Base-by-base conservation (phyloP, 139 green algal genomes). In the Microglena sp. region DNA sequence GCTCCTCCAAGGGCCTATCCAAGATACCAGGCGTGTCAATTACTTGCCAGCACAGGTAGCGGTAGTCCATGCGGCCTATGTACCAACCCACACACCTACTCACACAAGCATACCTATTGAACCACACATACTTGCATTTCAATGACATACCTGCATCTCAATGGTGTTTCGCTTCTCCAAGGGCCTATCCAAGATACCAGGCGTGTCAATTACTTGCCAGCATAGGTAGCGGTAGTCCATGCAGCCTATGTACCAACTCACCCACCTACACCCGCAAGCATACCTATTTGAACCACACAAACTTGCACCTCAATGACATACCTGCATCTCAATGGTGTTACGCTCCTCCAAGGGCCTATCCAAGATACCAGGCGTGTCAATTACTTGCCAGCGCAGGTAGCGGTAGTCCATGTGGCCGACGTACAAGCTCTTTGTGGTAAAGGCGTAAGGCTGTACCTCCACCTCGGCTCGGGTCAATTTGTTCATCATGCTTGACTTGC, bases 131-230 rank as follows among this genome's bases (percentile, higher is more conserved):
- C n/a, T n/a, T n/a, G n/a, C n/a, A n/a, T n/a, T n/a, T n/a, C n/a
- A n/a, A n/a, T n/a, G n/a, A n/a, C 72, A 15, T 54, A 83, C 81
- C 83, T 90, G 87, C 90, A 96, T 95, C 80, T 99, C 94, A 64
- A 99, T 99, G 34, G 94, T 99, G 89, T 99, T 99, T 59, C 94
- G 77, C 82, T 98, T 90, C 80, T 99, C 94, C 64, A 99, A 79
- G 1, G 94, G 94, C 1, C 95, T 68, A 78, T 99, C 94, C 58
- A 99, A 83, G 65, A 99, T 95, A 43, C 94, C 94, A 5, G 94
- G 94, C 1, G 94, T 99, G 85, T 99, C 94, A 43, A 99, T 96
- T 27, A 99, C 87, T 76, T 90, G 83, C 55, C 65, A 82, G 45
- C 46, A 34, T 3, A 68, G 66, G 73, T 99, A 99, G 76, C 91